Base-by-base conservation (phyloP, 2,329 filamentous ascomycete genomes). In the Stromatinia cepivora region DNA sequence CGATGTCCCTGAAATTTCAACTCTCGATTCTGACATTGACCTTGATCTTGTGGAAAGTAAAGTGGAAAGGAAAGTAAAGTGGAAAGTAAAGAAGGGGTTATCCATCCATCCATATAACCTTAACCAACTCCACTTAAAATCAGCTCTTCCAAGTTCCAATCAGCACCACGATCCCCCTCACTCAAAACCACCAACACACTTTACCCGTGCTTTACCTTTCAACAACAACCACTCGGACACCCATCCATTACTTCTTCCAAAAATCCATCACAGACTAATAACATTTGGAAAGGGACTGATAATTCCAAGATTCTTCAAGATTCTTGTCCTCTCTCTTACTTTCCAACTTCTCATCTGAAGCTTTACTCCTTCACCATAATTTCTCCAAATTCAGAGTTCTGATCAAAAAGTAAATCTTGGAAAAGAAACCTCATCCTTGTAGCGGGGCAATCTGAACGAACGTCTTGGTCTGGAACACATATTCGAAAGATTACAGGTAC, bases 381-480 rank as follows among this genome's bases (percentile, higher is more conserved):
- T 48, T 4, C 39, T 50, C 42, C 28, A 20, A 45, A 36, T 66
- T 31, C 25, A 45, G n/a, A 57, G 11, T 42, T 42, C 39, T 6
- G 39, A 31, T n/a, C 25, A 5, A 57, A 53, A 42, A 3, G n/a
- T 36, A 58, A 45, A 31, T 31, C 36, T n/a, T 42, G 36, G 17
- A 58, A 58, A 31, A 31, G 48, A 66, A 66, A 58, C 63, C 50
- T 46, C 63, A 56, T 66, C 63, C 63, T 66, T 42, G 63, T 66
- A 66, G 63, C 50, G 63, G 63, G 63, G 61, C 61, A 63, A 39
- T 52, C n/a, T 28, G 46, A 63, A 39, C 39, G 39, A 42, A 42
- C 61, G 20, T 63, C 61, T 63, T 39, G 46, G 63, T 66, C 63
- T 66, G 63, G 50, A 66, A 57, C 63, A 57, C 34, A 45, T 57